These are phyloP conservation scores for Trichoderma orchidacearum DNA, from an alignment of 495 filamentous ascomycete genomes.

Conservation along the genomic window DNA sequence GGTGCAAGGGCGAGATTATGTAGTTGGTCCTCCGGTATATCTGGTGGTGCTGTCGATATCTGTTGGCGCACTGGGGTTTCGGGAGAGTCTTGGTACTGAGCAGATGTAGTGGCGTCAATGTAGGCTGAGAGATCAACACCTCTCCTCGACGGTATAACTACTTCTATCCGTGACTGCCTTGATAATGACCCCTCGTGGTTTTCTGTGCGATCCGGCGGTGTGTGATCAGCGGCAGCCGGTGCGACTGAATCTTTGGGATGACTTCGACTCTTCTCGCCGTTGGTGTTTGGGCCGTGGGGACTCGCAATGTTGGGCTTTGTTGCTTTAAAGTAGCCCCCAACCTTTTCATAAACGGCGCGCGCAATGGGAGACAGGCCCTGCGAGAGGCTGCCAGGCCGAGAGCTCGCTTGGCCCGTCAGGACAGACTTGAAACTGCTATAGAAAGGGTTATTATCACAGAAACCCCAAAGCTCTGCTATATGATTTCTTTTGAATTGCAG, in stretches of 20 bases:
- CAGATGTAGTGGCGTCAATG: background rate
- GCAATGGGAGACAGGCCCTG: background rate
- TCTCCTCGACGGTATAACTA: constrained; percentile 18
- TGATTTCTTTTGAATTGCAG: too few species aligned
- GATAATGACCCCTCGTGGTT: too few species aligned
- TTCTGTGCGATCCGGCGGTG: background rate
- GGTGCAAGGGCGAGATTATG: background rate
- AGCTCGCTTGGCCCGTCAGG: background rate
- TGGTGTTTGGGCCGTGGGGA: background rate
- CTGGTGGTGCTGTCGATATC: background rate
- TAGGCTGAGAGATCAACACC: constrained; percentile 9
- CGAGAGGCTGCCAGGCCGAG: background rate
- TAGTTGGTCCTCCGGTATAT: background rate
- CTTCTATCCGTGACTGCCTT: constrained; percentile 16
- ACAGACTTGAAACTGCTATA: constrained; percentile 44
- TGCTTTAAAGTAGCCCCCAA: constrained; percentile 1
- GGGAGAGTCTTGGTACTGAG: background rate
- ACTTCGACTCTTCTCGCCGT: background rate
- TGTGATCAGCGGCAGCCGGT: background rate
- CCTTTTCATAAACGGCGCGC: background rate
- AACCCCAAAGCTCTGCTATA: too few species aligned
- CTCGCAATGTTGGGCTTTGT: background rate
- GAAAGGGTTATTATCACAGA: too few species aligned
- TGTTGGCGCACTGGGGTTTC: background rate
- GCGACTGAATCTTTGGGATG: too few species aligned